Evolutionary conservation across 805 yeast genomes (phyloP).

Genomic region (Saccharomycopsis fibuligera): DNA sequence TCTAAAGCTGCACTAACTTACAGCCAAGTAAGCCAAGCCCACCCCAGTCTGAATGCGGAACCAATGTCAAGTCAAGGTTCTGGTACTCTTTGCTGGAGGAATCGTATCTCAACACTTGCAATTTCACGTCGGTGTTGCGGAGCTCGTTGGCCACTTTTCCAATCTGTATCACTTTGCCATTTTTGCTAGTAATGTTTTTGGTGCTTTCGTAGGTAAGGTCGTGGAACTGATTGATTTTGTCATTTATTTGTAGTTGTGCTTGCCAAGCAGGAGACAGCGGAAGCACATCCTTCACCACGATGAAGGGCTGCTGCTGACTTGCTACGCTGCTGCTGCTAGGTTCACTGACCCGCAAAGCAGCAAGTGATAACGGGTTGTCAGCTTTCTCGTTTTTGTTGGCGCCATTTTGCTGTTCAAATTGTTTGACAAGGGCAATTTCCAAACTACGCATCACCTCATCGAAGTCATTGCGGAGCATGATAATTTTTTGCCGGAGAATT

Average conservation of each 20-base stretch:
- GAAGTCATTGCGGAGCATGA: slow-evolving; percentile 66
- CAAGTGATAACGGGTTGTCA: neutral
- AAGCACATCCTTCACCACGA: slow-evolving; percentile 11
- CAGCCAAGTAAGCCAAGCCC: slow-evolving; percentile 72
- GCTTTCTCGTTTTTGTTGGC: neutral
- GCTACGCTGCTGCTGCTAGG: neutral
- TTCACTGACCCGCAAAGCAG: no score
- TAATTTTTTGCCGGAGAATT: slow-evolving; percentile 53
- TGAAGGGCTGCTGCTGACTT: slow-evolving; percentile 7
- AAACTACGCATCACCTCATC: slow-evolving; percentile 41
- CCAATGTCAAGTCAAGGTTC: slow-evolving; percentile 27
- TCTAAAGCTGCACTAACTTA: slow-evolving; percentile 40
- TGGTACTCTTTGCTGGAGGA: slow-evolving; percentile 13
- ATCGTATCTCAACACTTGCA: slow-evolving; percentile 31
- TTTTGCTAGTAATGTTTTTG: slow-evolving; percentile 6
- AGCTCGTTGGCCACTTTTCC: slow-evolving; percentile 2
- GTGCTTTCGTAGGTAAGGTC: slow-evolving; percentile 12
- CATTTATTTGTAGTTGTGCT: slow-evolving; percentile 12
- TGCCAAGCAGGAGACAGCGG: slow-evolving; percentile 14
- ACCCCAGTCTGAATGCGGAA: slow-evolving; percentile 51
- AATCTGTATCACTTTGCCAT: slow-evolving; percentile 15
- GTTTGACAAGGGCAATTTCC: slow-evolving; percentile 39
- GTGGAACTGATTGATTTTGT: slow-evolving; percentile 16
- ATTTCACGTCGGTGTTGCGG: slow-evolving; percentile 15
- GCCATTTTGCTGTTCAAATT: slow-evolving; percentile 27